Base-by-base conservation (phyloP, 1,284 basidiomycete species). In the Fomes fomentarius region DNA sequence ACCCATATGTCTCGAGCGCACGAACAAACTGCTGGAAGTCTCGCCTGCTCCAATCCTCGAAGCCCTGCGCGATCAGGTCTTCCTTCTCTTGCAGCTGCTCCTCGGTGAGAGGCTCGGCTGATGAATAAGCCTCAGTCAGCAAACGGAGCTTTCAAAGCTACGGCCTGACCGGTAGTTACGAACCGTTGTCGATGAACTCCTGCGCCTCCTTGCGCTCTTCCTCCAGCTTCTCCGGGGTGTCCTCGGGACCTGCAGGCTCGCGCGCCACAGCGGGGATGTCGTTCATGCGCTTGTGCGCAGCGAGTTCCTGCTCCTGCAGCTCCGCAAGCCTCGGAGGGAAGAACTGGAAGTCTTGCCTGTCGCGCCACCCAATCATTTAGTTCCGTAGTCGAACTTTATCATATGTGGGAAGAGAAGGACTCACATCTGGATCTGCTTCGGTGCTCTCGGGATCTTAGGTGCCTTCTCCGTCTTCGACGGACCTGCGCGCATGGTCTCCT, bases 331-430 rank as follows among this genome's bases (percentile, higher is more conserved):
- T 80, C 0, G 87, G 82, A 2, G 96, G 92, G 77, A 93, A 98
- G 80, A 99, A 99, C 69, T 99, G 96, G 81, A 96, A 98, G 70
- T 98, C 96, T 75, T 96, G 89, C 62, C 93, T 95, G 62, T 40
- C 63, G n/a, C n/a, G n/a, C n/a, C n/a, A n/a, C n/a, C n/a, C n/a
- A n/a, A n/a, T n/a, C n/a, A n/a, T n/a, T n/a, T n/a, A n/a, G n/a
- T n/a, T n/a, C n/a, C n/a, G n/a, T n/a, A n/a, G n/a, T n/a, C n/a
- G n/a, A n/a, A n/a, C n/a, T n/a, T n/a, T n/a, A n/a, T n/a, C n/a
- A n/a, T n/a, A n/a, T n/a, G n/a, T n/a, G n/a, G n/a, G n/a, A n/a
- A n/a, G 17, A 44, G 11, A 10, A 22, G 22, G 1, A 79, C 88
- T 54, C 55, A 91, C 89, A 92, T 82, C 14, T 84, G 77, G 54